Evolutionary conservation across 106 monocot species (phyloP), one percentile per base, ranked within the genome.

Genomic region (Apostasia shenzhenica): DNA sequence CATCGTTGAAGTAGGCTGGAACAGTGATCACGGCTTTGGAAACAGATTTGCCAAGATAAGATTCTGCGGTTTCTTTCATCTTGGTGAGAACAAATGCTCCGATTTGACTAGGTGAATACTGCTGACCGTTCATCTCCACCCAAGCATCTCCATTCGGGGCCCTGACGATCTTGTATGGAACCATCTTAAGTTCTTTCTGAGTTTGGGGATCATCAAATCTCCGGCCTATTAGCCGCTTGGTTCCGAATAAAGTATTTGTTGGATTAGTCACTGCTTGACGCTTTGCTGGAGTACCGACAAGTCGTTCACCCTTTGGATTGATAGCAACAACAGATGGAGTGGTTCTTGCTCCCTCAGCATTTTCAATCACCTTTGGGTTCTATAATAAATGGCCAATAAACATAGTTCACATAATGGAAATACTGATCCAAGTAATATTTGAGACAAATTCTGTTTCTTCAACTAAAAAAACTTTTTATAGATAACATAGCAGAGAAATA

Each of bases 101-200:
- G 57, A 86, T 75, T 14, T 86, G 85, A 45, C 88, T 88, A 0
- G 92, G 92, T 0, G 92, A 92, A 75, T 92, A 92, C 51, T 88
- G 85, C 69, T 92, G 85, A 10, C 92, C 92, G 54, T 75, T 86
- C 80, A 85, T 77, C 63, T 92, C 88, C 6, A 92, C 88, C 92
- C 92, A 92, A 47, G 92, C 92, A 79, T 92, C 92, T 10, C 91
- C 91, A 62, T 80, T 91, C 1, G 87, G 76, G 1, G 85, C 92
- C 59, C 81, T 88, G 14, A 88, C 88, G 42, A 92, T 92, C 61
- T 85, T 88, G 70, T 88, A 92, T 41, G 92, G 78, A 5, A 89
- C 82, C 82, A 83, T 87, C 67, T 83, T 83, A 41, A 87, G 71
- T 55, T 87, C 87, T 59, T 87, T 87, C 70, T 83, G 81, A 0